A percentile compares a stretch with the other conserved stretches of the same genome.
Conservation (phyloP, 163 green algal genomes). For the Prototheca stagnorum region DNA sequence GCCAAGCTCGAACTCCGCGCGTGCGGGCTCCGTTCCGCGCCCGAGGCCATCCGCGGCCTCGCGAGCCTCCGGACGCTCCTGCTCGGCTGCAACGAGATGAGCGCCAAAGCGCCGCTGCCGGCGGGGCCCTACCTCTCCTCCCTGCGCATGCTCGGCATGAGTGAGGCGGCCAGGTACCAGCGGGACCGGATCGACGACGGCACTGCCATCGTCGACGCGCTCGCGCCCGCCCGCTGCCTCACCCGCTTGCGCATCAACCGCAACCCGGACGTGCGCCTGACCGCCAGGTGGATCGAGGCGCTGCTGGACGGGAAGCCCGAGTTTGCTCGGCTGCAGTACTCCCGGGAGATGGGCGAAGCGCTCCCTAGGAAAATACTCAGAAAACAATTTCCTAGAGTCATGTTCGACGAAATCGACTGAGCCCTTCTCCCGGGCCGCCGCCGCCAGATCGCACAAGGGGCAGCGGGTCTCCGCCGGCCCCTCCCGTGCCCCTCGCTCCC, state of each 20-base stretch:
- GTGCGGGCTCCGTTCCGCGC: neutral
- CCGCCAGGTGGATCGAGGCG: neutral
- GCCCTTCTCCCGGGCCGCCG: too few relatives aligned
- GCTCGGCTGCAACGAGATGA: constrained; percentile 7
- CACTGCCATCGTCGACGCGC: neutral
- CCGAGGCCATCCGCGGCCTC: neutral
- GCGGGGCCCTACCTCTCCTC: constrained; percentile 4
- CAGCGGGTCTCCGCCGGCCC: too few relatives aligned
- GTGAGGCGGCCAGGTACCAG: constrained; percentile 2
- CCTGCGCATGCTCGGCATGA: constrained; percentile 11
- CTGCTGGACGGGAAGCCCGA: neutral
- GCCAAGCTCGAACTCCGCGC: neutral
- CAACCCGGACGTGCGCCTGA: constrained; percentile 5
- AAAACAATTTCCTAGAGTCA: too few relatives aligned
- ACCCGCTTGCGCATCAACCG: constrained; percentile 9
- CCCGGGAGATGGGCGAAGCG: too few relatives aligned
- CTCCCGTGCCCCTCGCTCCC: too few relatives aligned
- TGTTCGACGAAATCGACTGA: too few relatives aligned
- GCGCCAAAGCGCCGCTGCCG: neutral
- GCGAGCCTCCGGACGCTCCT: constrained; percentile 5
- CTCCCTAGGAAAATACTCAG: too few relatives aligned
- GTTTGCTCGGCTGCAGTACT: too few relatives aligned
- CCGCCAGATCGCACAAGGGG: too few relatives aligned
- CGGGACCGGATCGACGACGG: neutral
- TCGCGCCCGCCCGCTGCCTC: neutral